phyloP scores from a whole-genome alignment of 495 filamentous ascomycete species.

The Pseudoneurospora amorphoporcata region DNA sequence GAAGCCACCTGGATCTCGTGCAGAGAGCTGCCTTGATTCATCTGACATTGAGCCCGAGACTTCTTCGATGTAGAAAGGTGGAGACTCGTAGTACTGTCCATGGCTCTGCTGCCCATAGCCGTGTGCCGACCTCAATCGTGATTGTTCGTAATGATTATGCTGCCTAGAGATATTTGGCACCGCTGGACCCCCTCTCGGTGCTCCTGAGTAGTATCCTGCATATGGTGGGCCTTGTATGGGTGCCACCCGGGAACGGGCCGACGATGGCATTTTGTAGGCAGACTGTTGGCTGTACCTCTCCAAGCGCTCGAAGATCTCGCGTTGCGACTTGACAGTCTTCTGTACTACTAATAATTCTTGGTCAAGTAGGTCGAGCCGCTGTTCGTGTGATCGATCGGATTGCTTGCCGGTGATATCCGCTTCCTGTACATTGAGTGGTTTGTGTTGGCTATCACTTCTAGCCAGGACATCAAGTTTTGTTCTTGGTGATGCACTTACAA shows the following conservation, averaged over 20 bases:
- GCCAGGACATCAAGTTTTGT: neutral
- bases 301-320: conserved; percentile 12
- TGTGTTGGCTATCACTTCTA: neutral
- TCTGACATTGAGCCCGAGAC: neutral
- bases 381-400: conserved; percentile 25
- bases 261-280: conserved; percentile 7
- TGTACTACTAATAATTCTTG: conserved; percentile 30
- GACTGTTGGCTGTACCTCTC: conserved; percentile 8
- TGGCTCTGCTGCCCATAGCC: neutral
- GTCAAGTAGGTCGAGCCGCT: conserved; percentile 23
- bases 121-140: neutral
- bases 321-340: conserved; percentile 14
- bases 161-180: neutral
- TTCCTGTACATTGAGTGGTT: conserved; percentile 6
- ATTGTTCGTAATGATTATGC: neutral
- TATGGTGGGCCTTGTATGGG: neutral
- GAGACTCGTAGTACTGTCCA: neutral
- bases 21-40: conserved; percentile 12
- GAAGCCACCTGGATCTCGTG: conserved; percentile 18
- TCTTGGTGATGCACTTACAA: conserved; percentile 9
- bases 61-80: neutral
- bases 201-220: neutral
- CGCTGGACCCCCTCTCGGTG: neutral
- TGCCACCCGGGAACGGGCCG: conserved; percentile 3
- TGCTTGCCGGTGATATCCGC: conserved; percentile 23